Percentiles rank a stretch among this genome's conserved stretches.
Conservation (phyloP, 768 basidiomycete species). For the Leccinum pellstonianum region DNA sequence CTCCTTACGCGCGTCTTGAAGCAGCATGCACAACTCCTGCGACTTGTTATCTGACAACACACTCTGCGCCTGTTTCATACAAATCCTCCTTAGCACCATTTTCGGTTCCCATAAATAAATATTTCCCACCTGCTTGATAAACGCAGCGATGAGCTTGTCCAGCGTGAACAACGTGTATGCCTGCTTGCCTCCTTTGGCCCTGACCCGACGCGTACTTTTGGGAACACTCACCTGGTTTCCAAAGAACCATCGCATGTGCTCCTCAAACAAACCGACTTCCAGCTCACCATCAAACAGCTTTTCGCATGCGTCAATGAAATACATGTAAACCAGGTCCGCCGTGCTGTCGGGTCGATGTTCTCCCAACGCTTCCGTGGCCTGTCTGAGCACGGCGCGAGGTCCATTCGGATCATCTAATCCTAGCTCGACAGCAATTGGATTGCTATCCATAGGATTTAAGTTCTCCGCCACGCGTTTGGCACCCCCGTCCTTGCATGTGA, state of each 20-base stretch:
- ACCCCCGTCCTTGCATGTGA: slow-evolving; percentile 82
- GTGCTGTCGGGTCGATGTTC: slow-evolving; percentile 45
- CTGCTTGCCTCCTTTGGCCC: slow-evolving; percentile 43
- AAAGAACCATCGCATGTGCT: slow-evolving; percentile 94
- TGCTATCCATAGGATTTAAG: slow-evolving; percentile 65
- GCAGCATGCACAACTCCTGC: slow-evolving; percentile 78
- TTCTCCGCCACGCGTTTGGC: slow-evolving; percentile 64
- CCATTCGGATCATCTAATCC: slow-evolving; percentile 86
- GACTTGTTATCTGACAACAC: slow-evolving; percentile 82
- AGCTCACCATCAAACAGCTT: slow-evolving; percentile 92
- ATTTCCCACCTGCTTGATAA: slow-evolving; percentile 83
- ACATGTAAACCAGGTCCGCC: slow-evolving; percentile 78
- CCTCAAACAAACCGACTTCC: slow-evolving; percentile 90
- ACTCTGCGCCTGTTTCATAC: slow-evolving; percentile 70
- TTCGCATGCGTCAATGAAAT: slow-evolving; percentile 87
- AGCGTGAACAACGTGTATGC: slow-evolving; percentile 91
- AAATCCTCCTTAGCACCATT: slow-evolving; percentile 1
- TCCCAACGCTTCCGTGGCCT: slow-evolving; percentile 62
- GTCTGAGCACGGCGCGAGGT: slow-evolving; percentile 59
- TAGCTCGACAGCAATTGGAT: slow-evolving; percentile 79
- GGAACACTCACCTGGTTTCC: slow-evolving; percentile 67
- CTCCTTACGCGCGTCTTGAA: slow-evolving; percentile 60
- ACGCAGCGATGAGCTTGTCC: slow-evolving; percentile 85
- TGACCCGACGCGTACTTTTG: not conserved
- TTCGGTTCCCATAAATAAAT: not conserved